Evolutionary conservation across 306 rosid genomes (phyloP), one percentile per base, ranked within the genome.

Genomic region (Glycyrrhiza uralensis): DNA sequence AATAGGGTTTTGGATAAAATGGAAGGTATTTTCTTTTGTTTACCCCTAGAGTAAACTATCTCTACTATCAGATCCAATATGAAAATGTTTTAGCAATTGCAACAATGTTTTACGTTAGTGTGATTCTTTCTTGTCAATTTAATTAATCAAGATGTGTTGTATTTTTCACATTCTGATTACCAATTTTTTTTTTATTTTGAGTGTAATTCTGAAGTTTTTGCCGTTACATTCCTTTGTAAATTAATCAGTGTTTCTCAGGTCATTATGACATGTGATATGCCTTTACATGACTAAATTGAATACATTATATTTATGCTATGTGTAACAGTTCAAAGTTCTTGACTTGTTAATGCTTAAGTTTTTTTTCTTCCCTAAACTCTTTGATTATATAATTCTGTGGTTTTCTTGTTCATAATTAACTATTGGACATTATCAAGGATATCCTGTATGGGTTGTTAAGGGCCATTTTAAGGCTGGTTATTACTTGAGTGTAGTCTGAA

Each of bases 1-100:
- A 89, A 85, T 60, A 87, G 97, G 80, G 98, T 91, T 62, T 83
- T 91, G 85, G 98, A 85, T 10, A 94, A 94, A 71, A 44, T 94
- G 83, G 92, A 91, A 85, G 98, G 98, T 94, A 79, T 15, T 61
- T 70, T 69, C 41, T 1, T 24, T 50, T n/a, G n/a, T 7, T 38
- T 38, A 8, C 7, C 60, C 41, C 18, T 61, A 4, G 29, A 19
- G 29, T 23, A 57, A 57, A 14, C 4, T 42, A 1, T 63, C 11
- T 64, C 13, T 44, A 11, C 70, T 56, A 0, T 78, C 11, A 28
- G 30, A 78, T 55, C 15, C 54, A 32, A 26, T 13, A 5, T 24
- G 36, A 69, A 76, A 19, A 13, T 69, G 68, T 7, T 36, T 22
- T 56, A 26, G 57, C 2, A 47, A 6, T 66, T 66, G 44, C 47